phyloP scores from a whole-genome alignment of 129 eudicot species.

The Sambucus nigra region DNA sequence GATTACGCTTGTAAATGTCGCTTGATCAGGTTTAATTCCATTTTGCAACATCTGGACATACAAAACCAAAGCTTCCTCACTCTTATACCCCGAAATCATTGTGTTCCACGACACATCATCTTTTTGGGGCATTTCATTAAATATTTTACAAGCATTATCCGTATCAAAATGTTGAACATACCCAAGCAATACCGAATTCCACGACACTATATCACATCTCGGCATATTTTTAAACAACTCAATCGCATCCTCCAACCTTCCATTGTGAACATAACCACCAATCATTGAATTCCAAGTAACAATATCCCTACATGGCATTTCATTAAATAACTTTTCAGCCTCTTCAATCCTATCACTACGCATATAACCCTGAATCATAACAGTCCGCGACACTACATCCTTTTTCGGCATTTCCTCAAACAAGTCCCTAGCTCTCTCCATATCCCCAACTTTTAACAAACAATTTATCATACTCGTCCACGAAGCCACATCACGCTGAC shows the following conservation, averaged over 20 bases:
- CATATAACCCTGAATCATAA: slow-evolving; percentile 36
- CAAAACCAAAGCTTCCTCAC: slow-evolving; percentile 38
- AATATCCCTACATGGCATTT: slow-evolving; percentile 38
- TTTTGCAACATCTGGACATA: slow-evolving; percentile 40
- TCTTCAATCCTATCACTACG: slow-evolving; percentile 24
- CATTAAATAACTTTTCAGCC: slow-evolving; percentile 29
- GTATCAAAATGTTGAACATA: slow-evolving; percentile 41
- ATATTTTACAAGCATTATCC: slow-evolving; percentile 28
- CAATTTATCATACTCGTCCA: slow-evolving; percentile 55
- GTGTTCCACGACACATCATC: slow-evolving; percentile 67
- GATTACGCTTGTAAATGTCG: slow-evolving; percentile 35
- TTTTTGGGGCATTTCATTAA: slow-evolving; percentile 31
- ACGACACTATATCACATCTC: slow-evolving; percentile 43
- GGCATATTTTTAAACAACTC: slow-evolving; percentile 52
- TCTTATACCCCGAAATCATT: slow-evolving; percentile 46
- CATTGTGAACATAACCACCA: slow-evolving; percentile 35
- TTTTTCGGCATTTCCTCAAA: slow-evolving; percentile 37
- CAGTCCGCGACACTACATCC: slow-evolving; percentile 45
- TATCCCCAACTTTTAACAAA: slow-evolving; percentile 25
- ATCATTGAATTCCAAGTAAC: slow-evolving; percentile 74
- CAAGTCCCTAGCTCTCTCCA: slow-evolving; percentile 31
- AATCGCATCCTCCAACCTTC: slow-evolving; percentile 32
- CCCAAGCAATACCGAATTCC: slow-evolving; percentile 56
- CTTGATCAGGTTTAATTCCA: slow-evolving; percentile 50
- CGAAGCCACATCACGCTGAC: slow-evolving; percentile 47